Base-by-base conservation (phyloP, 2,329 filamentous ascomycete genomes). In the Epichloe elymi region DNA sequence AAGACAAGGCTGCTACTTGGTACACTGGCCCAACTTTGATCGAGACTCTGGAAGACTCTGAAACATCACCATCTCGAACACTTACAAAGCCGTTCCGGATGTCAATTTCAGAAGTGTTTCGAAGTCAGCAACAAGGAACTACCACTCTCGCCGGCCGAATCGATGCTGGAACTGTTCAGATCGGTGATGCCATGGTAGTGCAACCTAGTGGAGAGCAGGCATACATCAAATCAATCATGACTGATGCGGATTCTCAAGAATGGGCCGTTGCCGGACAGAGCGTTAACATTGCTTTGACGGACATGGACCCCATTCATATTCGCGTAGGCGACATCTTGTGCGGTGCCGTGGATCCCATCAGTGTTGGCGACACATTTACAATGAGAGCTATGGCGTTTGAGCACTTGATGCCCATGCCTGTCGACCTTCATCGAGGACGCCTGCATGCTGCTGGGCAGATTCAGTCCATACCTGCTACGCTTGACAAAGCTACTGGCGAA, bases 181-280 rank as follows among this genome's bases (percentile, higher is more conserved):
- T 85, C 15, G 93, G 91, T 20, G 93, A 98, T 60, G 76, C 77
- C 1, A 71, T 97, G 14, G 64, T 90, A 5, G 79, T 88, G 2
- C 85, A 94, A 65, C 93, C 93, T 0, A 86, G 86, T 50, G 83
- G 82, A 23, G 86, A 96, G 63, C 83, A 79, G 38, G 90, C 88
- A 1, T 82, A 80, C 48, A 78, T 97, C 65, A 95, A 91, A 63
- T 84, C 80, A 3, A 74, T 98, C 46, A 83, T 93, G 63, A 76
- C 89, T 10, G 85, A 91, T 62, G 76, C 80, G 20, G 79, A 86
- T 48, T 70, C 78, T 1, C 79, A 76, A 12, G 89, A 95, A 53
- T 98, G 89, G 88, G 88, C 87, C 0, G 89, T 96, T 14, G 90
- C 91, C 1, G 91, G 91, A 1, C 88, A 97, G 62, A 95, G 93